Evolutionary conservation across 345 rosid species (phyloP).

Genomic region (Rubroshorea leprosula): DNA sequence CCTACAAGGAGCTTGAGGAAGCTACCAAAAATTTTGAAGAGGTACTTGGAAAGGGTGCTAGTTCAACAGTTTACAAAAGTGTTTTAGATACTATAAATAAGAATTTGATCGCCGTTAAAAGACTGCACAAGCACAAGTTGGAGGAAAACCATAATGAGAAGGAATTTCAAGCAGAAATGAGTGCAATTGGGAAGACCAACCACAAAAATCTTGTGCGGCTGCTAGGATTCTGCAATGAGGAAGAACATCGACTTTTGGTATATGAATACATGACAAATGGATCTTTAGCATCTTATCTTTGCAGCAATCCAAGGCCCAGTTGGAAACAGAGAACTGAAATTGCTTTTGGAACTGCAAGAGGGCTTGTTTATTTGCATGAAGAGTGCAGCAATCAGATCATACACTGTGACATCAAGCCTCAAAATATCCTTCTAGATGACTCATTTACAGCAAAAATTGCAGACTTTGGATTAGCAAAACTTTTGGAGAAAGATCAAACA

Average conservation of each 20-base stretch:
- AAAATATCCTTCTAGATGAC: constrained; percentile 14
- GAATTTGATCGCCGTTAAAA: constrained; percentile 15
- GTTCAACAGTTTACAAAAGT: too few species aligned
- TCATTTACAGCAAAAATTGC: constrained; percentile 15
- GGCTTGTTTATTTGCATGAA: constrained; percentile 17
- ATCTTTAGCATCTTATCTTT: too few species aligned
- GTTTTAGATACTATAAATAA: too few species aligned
- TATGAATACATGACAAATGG: too few species aligned
- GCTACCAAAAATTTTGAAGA: constrained; percentile 32
- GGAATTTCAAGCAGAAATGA: too few species aligned
- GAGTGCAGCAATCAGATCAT: constrained; percentile 17
- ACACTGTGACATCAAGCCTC: constrained; percentile 23
- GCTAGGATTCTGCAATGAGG: too few species aligned
- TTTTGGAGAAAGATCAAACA: not conserved
- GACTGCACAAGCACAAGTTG: constrained; percentile 11
- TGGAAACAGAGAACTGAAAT: too few species aligned
- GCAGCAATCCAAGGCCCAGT: too few species aligned
- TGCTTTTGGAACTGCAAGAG: constrained; percentile 11
- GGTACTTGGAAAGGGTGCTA: constrained; percentile 31
- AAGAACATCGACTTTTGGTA: too few species aligned
- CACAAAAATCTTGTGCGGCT: too few species aligned
- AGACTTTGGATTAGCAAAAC: constrained; percentile 14
- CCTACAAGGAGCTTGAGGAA: constrained; percentile 22
- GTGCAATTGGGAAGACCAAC: too few species aligned
- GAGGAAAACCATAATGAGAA: constrained; percentile 10